Conservation (phyloP, 805 yeast species). For the Nakazawaea ambrosiae region DNA sequence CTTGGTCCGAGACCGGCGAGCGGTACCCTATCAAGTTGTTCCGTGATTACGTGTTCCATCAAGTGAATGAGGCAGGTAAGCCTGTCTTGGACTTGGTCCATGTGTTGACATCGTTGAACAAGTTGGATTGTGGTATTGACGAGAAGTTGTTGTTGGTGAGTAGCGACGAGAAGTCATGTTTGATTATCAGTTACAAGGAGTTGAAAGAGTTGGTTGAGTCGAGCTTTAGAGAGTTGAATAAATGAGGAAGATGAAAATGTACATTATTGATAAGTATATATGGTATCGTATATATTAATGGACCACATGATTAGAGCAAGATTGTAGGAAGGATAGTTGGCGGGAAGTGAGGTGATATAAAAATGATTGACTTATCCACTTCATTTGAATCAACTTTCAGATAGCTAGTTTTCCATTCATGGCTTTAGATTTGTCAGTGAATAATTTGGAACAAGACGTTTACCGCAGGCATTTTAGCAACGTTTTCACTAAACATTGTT, state of each 20-base stretch:
- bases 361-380: no score
- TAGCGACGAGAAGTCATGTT: conserved; percentile 77
- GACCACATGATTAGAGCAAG: no score
- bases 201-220: conserved; percentile 63
- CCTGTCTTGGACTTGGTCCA: conserved; percentile 79
- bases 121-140: conserved; percentile 86
- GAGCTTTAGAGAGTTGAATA: conserved; percentile 49
- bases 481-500: no score
- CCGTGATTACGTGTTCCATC: conserved; percentile 81
- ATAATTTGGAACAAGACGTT: no score
- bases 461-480: no score
- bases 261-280: not conserved
- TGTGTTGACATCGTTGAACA: conserved; percentile 72
- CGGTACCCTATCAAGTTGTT: conserved; percentile 69
- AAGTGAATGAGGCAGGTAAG: conserved; percentile 66
- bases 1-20: conserved; percentile 73
- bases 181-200: conserved; percentile 81
- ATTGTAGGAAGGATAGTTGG: no score
- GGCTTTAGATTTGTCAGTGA: no score
- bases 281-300: no score
- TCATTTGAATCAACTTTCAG: no score
- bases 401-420: no score
- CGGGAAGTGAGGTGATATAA: no score
- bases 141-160: conserved; percentile 78
- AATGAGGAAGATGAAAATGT: not conserved